Evolutionary conservation across 208 protist genomes (phyloP).

Genomic region (Wallacemonas rigidus): DNA sequence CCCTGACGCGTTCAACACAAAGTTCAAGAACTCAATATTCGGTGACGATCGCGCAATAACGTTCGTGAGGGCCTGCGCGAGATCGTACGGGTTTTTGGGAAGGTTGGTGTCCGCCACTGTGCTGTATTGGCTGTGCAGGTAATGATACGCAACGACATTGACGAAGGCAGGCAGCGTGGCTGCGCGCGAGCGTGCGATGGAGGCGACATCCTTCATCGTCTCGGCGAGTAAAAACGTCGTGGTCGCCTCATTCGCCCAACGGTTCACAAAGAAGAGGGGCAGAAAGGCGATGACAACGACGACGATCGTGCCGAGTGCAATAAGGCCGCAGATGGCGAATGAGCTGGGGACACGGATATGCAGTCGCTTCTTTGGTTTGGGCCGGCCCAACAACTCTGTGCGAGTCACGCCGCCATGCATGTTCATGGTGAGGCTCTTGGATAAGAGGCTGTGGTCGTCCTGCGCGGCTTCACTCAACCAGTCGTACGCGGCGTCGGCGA

Average conservation of each 20-base stretch:
- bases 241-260: constrained; percentile 36
- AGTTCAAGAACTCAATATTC: constrained; percentile 41
- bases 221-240: constrained; percentile 48
- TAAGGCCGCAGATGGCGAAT: constrained; percentile 43
- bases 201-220: constrained; percentile 46
- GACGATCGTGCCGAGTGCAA: constrained; percentile 51
- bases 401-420: neutral
- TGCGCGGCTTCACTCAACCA: neutral
- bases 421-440: neutral
- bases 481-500: neutral
- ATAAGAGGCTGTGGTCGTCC: neutral
- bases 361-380: neutral
- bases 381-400: neutral
- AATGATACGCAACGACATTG: constrained; percentile 57
- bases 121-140: constrained; percentile 40
- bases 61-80: constrained; percentile 36
- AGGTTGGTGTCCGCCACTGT: constrained; percentile 32
- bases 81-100: constrained; percentile 17
- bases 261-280: constrained; percentile 58
- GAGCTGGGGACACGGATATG: constrained; percentile 29
- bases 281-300: constrained; percentile 59
- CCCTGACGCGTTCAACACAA: constrained; percentile 20
- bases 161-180: constrained; percentile 57
- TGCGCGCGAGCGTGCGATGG: constrained; percentile 48
- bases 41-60: constrained; percentile 41